A percentile compares a stretch with the other conserved stretches of the same genome.
phyloP scores from a whole-genome alignment of 2,329 filamentous ascomycete genomes.

The Raffaelea arxii region DNA sequence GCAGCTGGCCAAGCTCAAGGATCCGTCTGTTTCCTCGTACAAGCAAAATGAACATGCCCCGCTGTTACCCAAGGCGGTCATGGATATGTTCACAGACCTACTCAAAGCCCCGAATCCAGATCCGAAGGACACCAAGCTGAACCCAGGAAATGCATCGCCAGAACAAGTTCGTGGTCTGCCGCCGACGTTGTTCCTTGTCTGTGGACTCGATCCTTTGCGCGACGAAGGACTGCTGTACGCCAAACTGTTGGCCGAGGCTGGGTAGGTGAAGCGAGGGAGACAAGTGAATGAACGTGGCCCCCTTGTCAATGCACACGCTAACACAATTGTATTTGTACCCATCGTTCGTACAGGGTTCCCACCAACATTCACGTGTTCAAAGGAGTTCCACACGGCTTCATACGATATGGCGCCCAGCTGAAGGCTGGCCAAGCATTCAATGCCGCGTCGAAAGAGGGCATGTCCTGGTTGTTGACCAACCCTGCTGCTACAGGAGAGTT shows the following conservation, averaged over 20 bases:
- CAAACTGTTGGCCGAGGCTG: constrained; percentile 5
- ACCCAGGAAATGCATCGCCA: constrained; percentile 23
- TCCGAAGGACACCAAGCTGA: constrained; percentile 25
- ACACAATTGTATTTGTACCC: background rate
- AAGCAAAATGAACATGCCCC: constrained; percentile 28
- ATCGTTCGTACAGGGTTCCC: constrained; percentile 18
- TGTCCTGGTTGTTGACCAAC: constrained; percentile 29
- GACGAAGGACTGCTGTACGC: constrained; percentile 12
- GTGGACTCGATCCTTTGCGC: constrained; percentile 10
- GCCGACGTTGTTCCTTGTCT: constrained; percentile 8
- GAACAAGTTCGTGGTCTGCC: constrained; percentile 25
- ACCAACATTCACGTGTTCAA: constrained; percentile 17
- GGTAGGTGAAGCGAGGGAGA: too few relatives aligned
- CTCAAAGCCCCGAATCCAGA: constrained; percentile 17
- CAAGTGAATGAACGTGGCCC: too few relatives aligned
- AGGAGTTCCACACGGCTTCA: constrained; percentile 12
- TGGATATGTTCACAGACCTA: constrained; percentile 22
- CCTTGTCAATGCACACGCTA: background rate
- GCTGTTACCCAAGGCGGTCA: constrained; percentile 29
- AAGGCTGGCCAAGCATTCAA: constrained; percentile 28
- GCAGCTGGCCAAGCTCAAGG: constrained; percentile 27
- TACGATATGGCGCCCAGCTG: constrained; percentile 18
- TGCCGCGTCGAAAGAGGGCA: constrained; percentile 38
- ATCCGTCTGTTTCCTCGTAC: constrained; percentile 26
- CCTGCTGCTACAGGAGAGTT: constrained; percentile 46